Conservation (phyloP, 164 flowering plant species). For the Paratinospora sagittata region DNA sequence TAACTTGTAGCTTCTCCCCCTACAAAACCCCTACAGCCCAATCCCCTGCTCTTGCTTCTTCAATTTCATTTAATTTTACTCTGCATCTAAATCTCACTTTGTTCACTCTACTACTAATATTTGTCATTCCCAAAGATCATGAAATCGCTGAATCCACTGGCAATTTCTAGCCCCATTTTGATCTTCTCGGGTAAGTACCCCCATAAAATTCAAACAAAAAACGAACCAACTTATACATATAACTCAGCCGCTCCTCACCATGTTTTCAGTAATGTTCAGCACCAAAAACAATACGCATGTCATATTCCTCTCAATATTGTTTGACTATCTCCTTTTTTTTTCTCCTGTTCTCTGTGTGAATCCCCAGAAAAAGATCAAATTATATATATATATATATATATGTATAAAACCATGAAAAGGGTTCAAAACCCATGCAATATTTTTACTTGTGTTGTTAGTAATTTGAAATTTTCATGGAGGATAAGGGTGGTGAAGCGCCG, state of each 20-base stretch:
- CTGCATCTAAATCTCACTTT: too few species aligned
- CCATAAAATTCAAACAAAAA: too few species aligned
- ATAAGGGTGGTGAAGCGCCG: conserved; percentile 16
- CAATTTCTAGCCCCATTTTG: not conserved
- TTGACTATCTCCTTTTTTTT: too few species aligned
- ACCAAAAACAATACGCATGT: conserved; percentile 83
- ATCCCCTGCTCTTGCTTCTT: too few species aligned
- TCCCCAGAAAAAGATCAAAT: too few species aligned
- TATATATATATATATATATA: too few species aligned
- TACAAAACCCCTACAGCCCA: too few species aligned
- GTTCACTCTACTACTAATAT: too few species aligned
- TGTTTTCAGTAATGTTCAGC: conserved; percentile 74
- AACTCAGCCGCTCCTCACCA: conserved; percentile 59
- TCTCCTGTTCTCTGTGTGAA: not conserved
- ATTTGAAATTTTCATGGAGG: conserved; percentile 27
- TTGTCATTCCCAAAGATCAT: conserved; percentile 6
- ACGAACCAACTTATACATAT: too few species aligned
- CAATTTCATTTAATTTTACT: too few species aligned
- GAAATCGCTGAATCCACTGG: not conserved
- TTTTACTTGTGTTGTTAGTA: too few species aligned
- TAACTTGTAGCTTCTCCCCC: too few species aligned
- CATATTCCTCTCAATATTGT: conserved; percentile 21
- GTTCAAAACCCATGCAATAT: not conserved
- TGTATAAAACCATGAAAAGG: not conserved
- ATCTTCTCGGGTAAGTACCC: not conserved